Conservation (phyloP, 768 basidiomycete genomes). For the Psilocybe subaeruginosa region DNA sequence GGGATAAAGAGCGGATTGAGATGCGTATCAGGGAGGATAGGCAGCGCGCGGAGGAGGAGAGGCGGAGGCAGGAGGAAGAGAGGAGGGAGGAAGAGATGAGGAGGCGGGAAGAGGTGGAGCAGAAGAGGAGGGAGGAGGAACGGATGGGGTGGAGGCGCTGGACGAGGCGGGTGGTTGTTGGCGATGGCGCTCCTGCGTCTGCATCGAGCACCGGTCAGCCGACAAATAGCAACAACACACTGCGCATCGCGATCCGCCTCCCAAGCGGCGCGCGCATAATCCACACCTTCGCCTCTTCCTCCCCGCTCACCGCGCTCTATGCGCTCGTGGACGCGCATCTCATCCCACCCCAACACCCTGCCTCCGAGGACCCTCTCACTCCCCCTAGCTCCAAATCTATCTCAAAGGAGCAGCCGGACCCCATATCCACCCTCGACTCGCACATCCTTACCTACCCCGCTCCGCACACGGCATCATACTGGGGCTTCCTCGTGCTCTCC, state of each 20-base stretch:
- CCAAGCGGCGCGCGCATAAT: slow-evolving; percentile 61
- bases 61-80: slow-evolving; percentile 37
- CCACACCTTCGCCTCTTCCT: slow-evolving; percentile 50
- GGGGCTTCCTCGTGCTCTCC: slow-evolving; percentile 71
- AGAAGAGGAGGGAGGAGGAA: slow-evolving; percentile 18
- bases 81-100: slow-evolving; percentile 17
- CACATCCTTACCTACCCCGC: background rate
- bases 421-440: background rate
- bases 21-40: slow-evolving; percentile 49
- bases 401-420: background rate
- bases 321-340: slow-evolving; percentile 70
- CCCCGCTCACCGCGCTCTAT: slow-evolving; percentile 67
- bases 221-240: slow-evolving; percentile 11
- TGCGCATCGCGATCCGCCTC: slow-evolving; percentile 58
- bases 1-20: slow-evolving; percentile 73
- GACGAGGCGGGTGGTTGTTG: slow-evolving; percentile 52
- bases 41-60: slow-evolving; percentile 33
- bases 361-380: slow-evolving; percentile 42
- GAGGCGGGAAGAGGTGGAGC: slow-evolving; percentile 21
- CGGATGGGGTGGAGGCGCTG: slow-evolving; percentile 63
- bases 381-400: slow-evolving; percentile 31
- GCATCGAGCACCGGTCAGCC: no score
- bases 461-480: slow-evolving; percentile 47
- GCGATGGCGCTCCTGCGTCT: slow-evolving; percentile 19
- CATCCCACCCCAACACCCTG: slow-evolving; percentile 41